Evolutionary conservation across 805 yeast species (phyloP).

Genomic region (Kurtzmaniella fragi): DNA sequence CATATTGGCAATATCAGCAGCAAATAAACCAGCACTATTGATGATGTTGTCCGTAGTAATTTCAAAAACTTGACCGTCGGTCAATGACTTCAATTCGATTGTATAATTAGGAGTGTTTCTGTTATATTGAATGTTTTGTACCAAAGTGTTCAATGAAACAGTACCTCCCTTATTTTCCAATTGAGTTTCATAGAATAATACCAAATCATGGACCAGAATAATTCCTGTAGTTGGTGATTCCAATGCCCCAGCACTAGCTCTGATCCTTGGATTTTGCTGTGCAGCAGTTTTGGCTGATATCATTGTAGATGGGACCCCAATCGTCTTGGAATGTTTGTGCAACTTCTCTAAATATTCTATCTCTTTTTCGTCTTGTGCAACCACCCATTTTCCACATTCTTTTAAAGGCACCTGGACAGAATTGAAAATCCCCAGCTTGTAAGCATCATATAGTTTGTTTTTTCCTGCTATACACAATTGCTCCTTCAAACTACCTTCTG

Average conservation of each 20-base stretch:
- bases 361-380: slow-evolving; percentile 72
- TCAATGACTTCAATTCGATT: slow-evolving; percentile 21
- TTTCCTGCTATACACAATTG: slow-evolving; percentile 74
- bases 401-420: slow-evolving; percentile 42
- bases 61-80: slow-evolving; percentile 27
- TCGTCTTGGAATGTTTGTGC: slow-evolving; percentile 41
- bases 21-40: slow-evolving; percentile 77
- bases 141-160: slow-evolving; percentile 57
- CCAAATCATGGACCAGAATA: slow-evolving; percentile 71
- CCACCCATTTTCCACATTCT: slow-evolving; percentile 80
- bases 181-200: slow-evolving; percentile 51
- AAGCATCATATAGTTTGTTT: slow-evolving; percentile 55
- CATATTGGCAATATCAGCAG: slow-evolving; percentile 67
- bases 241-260: slow-evolving; percentile 56
- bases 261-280: slow-evolving; percentile 59
- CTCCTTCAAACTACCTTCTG: slow-evolving; percentile 61
- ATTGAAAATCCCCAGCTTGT: slow-evolving; percentile 17
- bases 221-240: slow-evolving; percentile 84
- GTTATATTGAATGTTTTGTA: slow-evolving; percentile 34
- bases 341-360: slow-evolving; percentile 52
- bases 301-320: slow-evolving; percentile 57
- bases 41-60: slow-evolving; percentile 55
- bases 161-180: slow-evolving; percentile 62
- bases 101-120: slow-evolving; percentile 15
- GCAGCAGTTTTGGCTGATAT: slow-evolving; percentile 42